Percentiles rank a stretch among this genome's conserved stretches.
phyloP scores from a whole-genome alignment of 306 rosid genomes.

The Quercus bicolor region DNA sequence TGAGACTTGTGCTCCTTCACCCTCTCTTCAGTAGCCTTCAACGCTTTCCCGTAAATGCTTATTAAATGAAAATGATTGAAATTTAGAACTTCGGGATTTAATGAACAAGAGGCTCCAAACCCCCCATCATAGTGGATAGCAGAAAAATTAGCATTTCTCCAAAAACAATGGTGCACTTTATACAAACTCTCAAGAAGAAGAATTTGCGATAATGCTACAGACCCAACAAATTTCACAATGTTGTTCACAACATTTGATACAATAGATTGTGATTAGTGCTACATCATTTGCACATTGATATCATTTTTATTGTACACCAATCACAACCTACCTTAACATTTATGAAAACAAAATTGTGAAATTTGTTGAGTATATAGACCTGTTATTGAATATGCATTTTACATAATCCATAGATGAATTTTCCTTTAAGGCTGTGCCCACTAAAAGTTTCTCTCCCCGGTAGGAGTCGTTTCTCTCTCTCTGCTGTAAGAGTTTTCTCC shows the following conservation, averaged over 20 bases:
- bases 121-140: not conserved
- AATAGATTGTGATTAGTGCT: too few species aligned
- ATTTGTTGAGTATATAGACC: too few species aligned
- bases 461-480: too few species aligned
- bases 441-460: too few species aligned
- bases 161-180: not conserved
- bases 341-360: not conserved
- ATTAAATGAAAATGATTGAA: conserved; percentile 49
- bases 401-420: not conserved
- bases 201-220: not conserved
- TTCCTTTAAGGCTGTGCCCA: too few species aligned
- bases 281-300: too few species aligned
- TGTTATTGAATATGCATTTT: not conserved
- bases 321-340: too few species aligned
- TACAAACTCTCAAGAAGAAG: not conserved
- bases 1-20: conserved; percentile 82
- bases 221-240: too few species aligned
- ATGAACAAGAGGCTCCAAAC: not conserved
- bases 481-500: too few species aligned
- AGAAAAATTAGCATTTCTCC: not conserved
- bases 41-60: conserved; percentile 70
- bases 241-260: too few species aligned
- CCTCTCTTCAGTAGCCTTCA: conserved; percentile 65
- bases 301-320: too few species aligned
- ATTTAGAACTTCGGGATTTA: not conserved